These are phyloP conservation scores for Pseudevernia furfuracea DNA, from an alignment of 495 filamentous ascomycete species.

Conservation along the genomic window DNA sequence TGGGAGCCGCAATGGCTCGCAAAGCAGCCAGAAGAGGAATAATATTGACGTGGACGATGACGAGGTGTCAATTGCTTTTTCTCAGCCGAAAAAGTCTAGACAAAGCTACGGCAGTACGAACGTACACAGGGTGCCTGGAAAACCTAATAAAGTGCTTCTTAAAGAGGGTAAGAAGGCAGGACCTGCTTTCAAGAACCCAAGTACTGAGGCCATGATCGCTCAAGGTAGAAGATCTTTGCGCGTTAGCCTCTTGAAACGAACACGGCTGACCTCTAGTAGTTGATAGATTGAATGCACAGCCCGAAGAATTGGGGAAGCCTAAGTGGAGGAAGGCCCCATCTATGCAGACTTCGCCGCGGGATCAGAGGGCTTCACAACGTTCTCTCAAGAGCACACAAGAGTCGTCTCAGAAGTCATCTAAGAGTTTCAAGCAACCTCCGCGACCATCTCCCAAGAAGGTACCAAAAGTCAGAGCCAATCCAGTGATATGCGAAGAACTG, in stretches of 20 bases:
- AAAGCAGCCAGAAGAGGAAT: conserved; percentile 7
- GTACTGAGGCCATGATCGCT: not conserved
- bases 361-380: conserved; percentile 11
- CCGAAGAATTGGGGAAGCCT: not conserved
- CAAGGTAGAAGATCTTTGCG: not conserved
- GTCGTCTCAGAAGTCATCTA: conserved; percentile 3
- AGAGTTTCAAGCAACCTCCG: conserved; percentile 12
- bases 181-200: not conserved
- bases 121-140: not conserved
- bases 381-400: conserved; percentile 1
- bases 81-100: not conserved
- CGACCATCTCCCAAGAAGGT: conserved; percentile 7
- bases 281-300: not conserved
- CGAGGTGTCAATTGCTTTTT: not conserved
- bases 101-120: not conserved
- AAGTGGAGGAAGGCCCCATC: not conserved
- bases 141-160: not conserved
- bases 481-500: not conserved
- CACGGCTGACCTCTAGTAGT: not conserved
- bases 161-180: not conserved
- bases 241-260: not conserved
- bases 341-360: not conserved
- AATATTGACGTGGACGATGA: not conserved
- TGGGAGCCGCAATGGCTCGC: not conserved
- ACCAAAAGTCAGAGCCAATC: not conserved